Percentiles rank a stretch among this genome's conserved stretches.
Evolutionary conservation across 2,329 filamentous ascomycete genomes (phyloP).

Genomic region (Corinectria fuckeliana): DNA sequence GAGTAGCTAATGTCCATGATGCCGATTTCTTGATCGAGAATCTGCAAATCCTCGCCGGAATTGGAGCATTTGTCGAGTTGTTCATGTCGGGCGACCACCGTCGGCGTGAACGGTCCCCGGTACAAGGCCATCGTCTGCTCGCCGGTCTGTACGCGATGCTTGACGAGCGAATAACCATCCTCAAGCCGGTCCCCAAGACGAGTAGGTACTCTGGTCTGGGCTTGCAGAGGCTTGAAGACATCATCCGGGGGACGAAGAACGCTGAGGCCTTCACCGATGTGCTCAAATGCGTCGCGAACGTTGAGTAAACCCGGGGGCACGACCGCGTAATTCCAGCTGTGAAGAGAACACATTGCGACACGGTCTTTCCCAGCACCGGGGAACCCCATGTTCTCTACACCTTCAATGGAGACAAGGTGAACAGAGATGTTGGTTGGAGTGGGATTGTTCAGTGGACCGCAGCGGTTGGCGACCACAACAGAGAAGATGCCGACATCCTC

Average conservation of each 20-base stretch:
- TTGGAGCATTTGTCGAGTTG: neutral
- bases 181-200: slow-evolving; percentile 31
- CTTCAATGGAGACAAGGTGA: slow-evolving; percentile 49
- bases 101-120: neutral
- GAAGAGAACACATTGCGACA: slow-evolving; percentile 45
- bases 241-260: slow-evolving; percentile 17
- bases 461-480: slow-evolving; percentile 42
- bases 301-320: slow-evolving; percentile 44
- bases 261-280: slow-evolving; percentile 27
- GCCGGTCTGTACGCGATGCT: neutral
- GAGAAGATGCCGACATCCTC: slow-evolving; percentile 43
- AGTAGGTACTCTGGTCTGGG: slow-evolving; percentile 1
- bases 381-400: slow-evolving; percentile 40
- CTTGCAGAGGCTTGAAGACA: slow-evolving; percentile 1
- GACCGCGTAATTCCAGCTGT: slow-evolving; percentile 50
- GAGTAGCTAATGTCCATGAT: neutral
- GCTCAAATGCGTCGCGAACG: slow-evolving; percentile 41
- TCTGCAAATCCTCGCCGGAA: neutral
- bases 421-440: slow-evolving; percentile 38
- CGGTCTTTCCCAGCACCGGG: slow-evolving; percentile 14
- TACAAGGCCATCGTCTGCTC: neutral
- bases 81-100: neutral
- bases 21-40: neutral
- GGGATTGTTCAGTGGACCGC: slow-evolving; percentile 39
- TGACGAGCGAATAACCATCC: slow-evolving; percentile 38